Percentiles rank a stretch among this genome's conserved stretches.
phyloP scores from a whole-genome alignment of 2,329 filamentous ascomycete genomes.

The Calycina herbarum region DNA sequence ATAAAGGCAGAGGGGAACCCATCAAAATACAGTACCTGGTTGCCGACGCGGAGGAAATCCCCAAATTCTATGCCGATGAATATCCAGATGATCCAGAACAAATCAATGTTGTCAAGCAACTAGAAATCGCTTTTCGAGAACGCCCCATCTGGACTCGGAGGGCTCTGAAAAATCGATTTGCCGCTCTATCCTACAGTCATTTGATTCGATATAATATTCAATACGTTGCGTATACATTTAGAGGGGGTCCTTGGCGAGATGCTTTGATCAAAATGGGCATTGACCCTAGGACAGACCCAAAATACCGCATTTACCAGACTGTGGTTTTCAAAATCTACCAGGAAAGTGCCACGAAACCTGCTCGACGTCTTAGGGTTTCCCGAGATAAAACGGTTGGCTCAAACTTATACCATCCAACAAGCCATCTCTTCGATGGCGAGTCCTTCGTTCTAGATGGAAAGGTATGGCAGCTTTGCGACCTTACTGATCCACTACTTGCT shows the following conservation, averaged over 20 bases:
- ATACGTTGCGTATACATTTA: conserved; percentile 89
- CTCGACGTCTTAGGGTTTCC: conserved; percentile 26
- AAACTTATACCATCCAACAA: conserved; percentile 40
- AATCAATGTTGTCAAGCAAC: conserved; percentile 60
- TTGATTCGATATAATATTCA: conserved; percentile 73
- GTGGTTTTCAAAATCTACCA: conserved; percentile 74
- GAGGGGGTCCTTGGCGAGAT: conserved; percentile 88
- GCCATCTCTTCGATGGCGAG: conserved; percentile 82
- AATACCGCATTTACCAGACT: conserved; percentile 83
- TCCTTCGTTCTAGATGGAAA: conserved; percentile 77
- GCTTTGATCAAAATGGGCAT: conserved; percentile 81
- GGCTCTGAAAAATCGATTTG: conserved; percentile 73
- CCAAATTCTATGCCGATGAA: conserved; percentile 16
- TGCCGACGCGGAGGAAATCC: conserved; percentile 23
- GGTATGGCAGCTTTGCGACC: conserved; percentile 92
- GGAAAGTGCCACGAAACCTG: conserved; percentile 23
- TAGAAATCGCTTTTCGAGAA: conserved; percentile 66
- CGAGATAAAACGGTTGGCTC: conserved; percentile 21
- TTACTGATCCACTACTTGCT: conserved; percentile 74
- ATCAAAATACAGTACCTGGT: conserved; percentile 29
- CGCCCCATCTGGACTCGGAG: conserved; percentile 87
- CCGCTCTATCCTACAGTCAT: conserved; percentile 50
- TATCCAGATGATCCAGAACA: conserved; percentile 51
- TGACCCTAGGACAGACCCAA: conserved; percentile 76
- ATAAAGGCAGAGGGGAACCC: conserved; percentile 26